Evolutionary conservation across 805 yeast genomes (phyloP).

Genomic region (Candida quercuum): DNA sequence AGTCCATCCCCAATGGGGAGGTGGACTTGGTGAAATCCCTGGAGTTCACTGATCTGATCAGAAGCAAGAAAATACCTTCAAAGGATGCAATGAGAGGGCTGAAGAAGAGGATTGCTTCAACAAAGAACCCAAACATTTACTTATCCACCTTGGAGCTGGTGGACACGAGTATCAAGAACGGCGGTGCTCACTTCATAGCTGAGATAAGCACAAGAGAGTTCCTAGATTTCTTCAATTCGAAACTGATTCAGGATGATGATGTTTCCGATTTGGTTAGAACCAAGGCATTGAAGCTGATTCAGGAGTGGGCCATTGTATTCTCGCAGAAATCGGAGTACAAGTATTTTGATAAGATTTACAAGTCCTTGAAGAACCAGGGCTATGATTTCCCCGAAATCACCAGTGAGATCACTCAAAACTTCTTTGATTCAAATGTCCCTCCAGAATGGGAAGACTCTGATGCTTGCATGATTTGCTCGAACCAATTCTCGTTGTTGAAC

Average conservation of each 20-base stretch:
- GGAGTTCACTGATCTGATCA: conserved; percentile 81
- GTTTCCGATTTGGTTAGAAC: conserved; percentile 50
- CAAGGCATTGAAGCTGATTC: conserved; percentile 57
- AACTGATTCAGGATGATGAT: conserved; percentile 32
- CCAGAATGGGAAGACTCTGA: conserved; percentile 98
- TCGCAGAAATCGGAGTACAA: conserved; percentile 57
- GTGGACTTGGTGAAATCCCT: conserved; percentile 68
- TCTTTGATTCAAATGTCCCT: conserved; percentile 86
- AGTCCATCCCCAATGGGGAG: conserved; percentile 89
- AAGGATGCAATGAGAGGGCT: conserved; percentile 82
- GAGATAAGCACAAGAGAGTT: conserved; percentile 84
- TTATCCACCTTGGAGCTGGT: conserved; percentile 68
- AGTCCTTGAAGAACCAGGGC: conserved; percentile 55
- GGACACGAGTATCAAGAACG: conserved; percentile 88
- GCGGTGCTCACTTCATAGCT: conserved; percentile 77
- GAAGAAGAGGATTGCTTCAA: conserved; percentile 61
- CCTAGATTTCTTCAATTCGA: conserved; percentile 62
- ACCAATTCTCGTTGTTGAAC: conserved; percentile 70
- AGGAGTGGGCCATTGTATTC: conserved; percentile 75
- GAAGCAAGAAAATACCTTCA: conserved; percentile 74
- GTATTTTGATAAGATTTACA: conserved; percentile 60
- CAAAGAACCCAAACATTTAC: conserved; percentile 76
- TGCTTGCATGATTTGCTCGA: conserved; percentile 91
- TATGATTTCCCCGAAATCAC: conserved; percentile 55
- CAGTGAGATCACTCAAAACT: conserved; percentile 34